These are phyloP conservation scores for Eucalyptus sp. DNA, from an alignment of 345 rosid genomes.

Conservation along the genomic window DNA sequence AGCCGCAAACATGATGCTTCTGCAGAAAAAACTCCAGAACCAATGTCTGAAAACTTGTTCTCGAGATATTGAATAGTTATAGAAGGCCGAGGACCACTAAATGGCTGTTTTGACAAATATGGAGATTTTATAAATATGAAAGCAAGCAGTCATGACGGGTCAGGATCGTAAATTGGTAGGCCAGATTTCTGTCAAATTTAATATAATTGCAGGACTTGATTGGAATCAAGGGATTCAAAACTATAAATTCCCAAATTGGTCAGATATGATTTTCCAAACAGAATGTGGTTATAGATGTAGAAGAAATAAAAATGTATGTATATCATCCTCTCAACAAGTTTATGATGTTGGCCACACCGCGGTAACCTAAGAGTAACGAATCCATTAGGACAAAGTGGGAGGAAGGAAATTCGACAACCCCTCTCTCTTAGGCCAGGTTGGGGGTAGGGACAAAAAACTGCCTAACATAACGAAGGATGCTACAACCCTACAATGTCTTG, in stretches of 20 bases:
- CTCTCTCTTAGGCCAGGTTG: neutral
- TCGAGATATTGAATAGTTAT: neutral
- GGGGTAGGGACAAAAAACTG: neutral
- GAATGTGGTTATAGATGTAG: neutral
- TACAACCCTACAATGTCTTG: neutral
- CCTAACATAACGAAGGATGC: neutral
- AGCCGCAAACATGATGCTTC: neutral
- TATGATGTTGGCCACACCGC: neutral
- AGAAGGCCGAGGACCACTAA: neutral
- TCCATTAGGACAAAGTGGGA: neutral
- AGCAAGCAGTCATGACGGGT: neutral
- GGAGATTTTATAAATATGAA: neutral
- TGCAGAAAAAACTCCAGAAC: neutral
- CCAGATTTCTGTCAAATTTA: neutral
- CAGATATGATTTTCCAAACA: neutral
- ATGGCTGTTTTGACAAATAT: neutral
- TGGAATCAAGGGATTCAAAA: neutral
- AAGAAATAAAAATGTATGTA: neutral
- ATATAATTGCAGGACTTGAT: neutral
- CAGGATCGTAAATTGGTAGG: neutral
- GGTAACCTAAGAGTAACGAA: neutral
- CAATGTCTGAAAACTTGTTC: neutral
- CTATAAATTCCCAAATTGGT: neutral
- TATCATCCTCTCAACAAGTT: neutral
- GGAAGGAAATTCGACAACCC: neutral